Base-by-base conservation (phyloP, 768 basidiomycete species). In the Tylopilus felleus region DNA sequence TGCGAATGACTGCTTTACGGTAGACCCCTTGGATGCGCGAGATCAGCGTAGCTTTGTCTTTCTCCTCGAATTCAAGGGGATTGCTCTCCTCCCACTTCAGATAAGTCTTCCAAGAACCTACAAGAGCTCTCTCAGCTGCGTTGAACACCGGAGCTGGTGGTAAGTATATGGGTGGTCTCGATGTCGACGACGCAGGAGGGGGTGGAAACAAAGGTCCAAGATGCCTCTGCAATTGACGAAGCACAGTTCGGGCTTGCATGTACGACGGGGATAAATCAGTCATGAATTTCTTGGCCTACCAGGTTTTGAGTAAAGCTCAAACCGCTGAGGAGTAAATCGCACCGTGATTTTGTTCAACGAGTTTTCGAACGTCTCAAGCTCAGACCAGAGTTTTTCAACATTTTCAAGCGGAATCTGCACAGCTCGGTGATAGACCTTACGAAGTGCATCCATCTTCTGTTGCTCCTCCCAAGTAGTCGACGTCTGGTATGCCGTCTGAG, bases 71-170 rank as follows among this genome's bases (percentile, higher is more conserved):
- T 70, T 93, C 92, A 49, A 98, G 80, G 1, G 94, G 96, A 65
- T 99, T 98, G 60, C 80, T 80, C 69, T 96, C 92, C 71, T 99
- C 96, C 90, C 90, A 98, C 62, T 93, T 93, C 35, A 98, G 73
- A 68, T 98, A 98, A 1, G 80, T 76, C 64, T 92, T 91, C 97
- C 97, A 99, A 23, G 83, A 81, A 22, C 85, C 83, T n/a, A 93
- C 83, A 27, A 88, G 79, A 16, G 79, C 78, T 42, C 89, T 79
- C 64, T 97, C 93, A 1, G 79, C 74, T 2, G 80, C 72, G 25
- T 82, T 83, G 71, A 93, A 92, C 22, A 81, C 86, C 5, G 93
- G 89, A 9, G 80, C 75, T 0, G 82, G 76, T 0, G 90, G 90
- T 2, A 94, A 75, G 55, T 81, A 82, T 27, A 90, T 71, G 3